Evolutionary conservation across 2,329 filamentous ascomycete species (phyloP).

Genomic region (Nemania abortiva): DNA sequence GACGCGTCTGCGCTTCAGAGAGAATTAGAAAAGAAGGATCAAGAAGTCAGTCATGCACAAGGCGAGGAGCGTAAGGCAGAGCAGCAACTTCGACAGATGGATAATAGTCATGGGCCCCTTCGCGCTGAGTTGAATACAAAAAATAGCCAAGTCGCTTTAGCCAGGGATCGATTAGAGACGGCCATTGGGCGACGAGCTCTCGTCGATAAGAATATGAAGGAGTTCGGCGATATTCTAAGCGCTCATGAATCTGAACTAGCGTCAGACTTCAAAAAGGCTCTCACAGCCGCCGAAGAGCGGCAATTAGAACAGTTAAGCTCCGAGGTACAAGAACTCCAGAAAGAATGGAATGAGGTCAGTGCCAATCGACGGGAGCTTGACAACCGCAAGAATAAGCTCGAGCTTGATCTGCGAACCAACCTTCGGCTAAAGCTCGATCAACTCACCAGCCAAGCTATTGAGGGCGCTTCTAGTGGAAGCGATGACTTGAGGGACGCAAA

Average conservation of each 20-base stretch:
- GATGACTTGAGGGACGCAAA: constrained; percentile 81
- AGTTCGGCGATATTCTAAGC: constrained; percentile 78
- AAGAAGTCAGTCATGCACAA: constrained; percentile 88
- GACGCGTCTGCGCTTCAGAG: constrained; percentile 74
- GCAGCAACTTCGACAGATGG: constrained; percentile 80
- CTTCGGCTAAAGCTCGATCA: constrained; percentile 88
- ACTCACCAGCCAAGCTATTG: constrained; percentile 80
- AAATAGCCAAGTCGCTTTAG: constrained; percentile 78
- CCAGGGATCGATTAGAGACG: constrained; percentile 78
- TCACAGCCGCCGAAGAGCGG: constrained; percentile 84
- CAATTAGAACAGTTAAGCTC: constrained; percentile 79
- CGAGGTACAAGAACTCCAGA: constrained; percentile 78
- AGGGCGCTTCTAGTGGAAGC: constrained; percentile 70
- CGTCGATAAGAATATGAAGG: constrained; percentile 80
- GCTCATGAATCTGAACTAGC: constrained; percentile 84
- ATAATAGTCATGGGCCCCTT: constrained; percentile 84
- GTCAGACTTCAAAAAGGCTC: constrained; percentile 91
- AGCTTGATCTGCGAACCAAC: constrained; percentile 90
- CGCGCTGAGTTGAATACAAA: constrained; percentile 81
- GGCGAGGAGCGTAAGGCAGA: constrained; percentile 86
- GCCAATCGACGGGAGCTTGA: constrained; percentile 81
- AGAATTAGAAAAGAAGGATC: constrained; percentile 83
- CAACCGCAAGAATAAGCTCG: constrained; percentile 82
- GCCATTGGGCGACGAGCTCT: constrained; percentile 74
- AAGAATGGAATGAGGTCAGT: constrained; percentile 81